Base-by-base conservation (phyloP, 805 yeast genomes). In the Lipomyces japonicus region DNA sequence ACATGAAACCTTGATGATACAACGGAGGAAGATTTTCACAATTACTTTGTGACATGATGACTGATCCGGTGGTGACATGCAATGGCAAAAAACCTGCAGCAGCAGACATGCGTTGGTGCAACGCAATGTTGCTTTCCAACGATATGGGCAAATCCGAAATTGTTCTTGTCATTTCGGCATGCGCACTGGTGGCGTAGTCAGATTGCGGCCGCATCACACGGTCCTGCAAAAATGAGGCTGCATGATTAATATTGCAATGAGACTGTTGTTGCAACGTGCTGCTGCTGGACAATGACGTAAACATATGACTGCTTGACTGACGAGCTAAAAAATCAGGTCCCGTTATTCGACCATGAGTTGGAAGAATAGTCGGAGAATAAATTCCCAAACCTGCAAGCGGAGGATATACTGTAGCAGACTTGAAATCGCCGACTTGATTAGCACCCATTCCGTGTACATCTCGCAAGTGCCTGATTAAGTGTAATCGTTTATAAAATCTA, bases 401-500 rank as follows among this genome's bases (percentile, higher is more conserved):
- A 10, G 32, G 32, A 10, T 28, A 14, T 28, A 28, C n/a, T n/a
- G n/a, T 10, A 28, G 12, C 12, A 28, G 32, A 14, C 32, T 28
- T 10, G 32, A 28, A 28, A 28, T 28, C 14, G 32, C 14, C 10
- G 10, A 28, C 46, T 34, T 44, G 38, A 5, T 14, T 21, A 9
- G 23, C 7, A 19, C 22, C n/a, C 4, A 34, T 37, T 16, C 46
- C 46, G 18, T 46, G 50, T 12, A 30, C 48, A 2, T 10, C n/a
- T 35, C 26, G 22, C 31, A 21, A 12, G 19, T 46, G 50, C 39
- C 41, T 31, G n/a, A 18, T 26, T 5, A 6, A 46, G 50, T 12
- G 50, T n/a, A 4, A 12, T 23, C 7, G 23, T 14, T 22, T 40
- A 21, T 24, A 22, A 25, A 9, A 46, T 41, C 19, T 41, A 35